Evolutionary conservation across 495 filamentous ascomycete genomes (phyloP).

Genomic region (Mytilinidion resinicola): DNA sequence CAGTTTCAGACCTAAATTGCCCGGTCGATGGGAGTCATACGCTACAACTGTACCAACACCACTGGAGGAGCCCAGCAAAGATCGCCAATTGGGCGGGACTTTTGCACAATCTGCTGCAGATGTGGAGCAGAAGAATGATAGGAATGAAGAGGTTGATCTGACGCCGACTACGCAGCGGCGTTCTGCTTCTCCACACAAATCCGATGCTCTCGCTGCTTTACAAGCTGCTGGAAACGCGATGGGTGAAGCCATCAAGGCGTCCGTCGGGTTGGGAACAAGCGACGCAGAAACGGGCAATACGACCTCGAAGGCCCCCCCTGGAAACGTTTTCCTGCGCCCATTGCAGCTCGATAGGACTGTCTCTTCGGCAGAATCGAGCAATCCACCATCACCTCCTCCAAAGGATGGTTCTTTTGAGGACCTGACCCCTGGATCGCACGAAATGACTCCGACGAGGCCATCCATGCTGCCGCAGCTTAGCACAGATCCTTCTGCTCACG

Average conservation of each 20-base stretch:
- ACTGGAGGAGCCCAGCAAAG: constrained; percentile 11
- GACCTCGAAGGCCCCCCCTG: background rate
- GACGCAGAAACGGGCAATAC: background rate
- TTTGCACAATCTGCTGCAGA: background rate
- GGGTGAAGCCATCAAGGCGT: constrained; percentile 27
- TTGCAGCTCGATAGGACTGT: constrained; percentile 24
- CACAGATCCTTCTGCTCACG: constrained; percentile 49
- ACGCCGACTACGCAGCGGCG: constrained; percentile 33
- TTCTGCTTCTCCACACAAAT: background rate
- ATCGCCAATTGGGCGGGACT: constrained; percentile 2
- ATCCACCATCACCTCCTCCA: constrained; percentile 28
- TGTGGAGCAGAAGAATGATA: background rate
- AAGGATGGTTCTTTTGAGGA: constrained; percentile 19
- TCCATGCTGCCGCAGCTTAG: constrained; percentile 50
- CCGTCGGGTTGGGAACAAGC: constrained; percentile 20
- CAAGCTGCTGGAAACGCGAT: constrained; percentile 30
- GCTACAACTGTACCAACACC: constrained; percentile 38
- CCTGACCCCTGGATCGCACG: constrained; percentile 10
- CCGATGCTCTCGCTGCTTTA: constrained; percentile 27
- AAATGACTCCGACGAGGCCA: constrained; percentile 34
- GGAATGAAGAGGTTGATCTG: constrained; percentile 30
- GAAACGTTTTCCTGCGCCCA: constrained; percentile 26
- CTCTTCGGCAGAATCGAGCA: constrained; percentile 25
- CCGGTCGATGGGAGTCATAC: constrained; percentile 61
- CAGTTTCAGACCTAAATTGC: constrained; percentile 53